phyloP scores from a whole-genome alignment of 371 early-diverging fungal genomes.

The Paraphysoderma sedebokerense region DNA sequence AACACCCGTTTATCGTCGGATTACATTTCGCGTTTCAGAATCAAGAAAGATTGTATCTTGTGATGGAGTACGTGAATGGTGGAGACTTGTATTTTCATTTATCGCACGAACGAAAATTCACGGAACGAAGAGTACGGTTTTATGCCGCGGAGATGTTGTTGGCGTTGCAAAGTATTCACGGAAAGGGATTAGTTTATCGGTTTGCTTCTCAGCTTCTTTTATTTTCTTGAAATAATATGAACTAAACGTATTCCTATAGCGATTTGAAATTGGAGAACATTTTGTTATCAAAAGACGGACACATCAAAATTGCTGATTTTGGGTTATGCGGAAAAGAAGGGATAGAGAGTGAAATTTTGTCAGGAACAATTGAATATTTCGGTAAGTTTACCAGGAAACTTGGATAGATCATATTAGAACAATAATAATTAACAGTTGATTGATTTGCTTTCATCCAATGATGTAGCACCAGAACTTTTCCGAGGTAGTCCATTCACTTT shows the following conservation, averaged over 20 bases:
- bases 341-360: constrained; percentile 9
- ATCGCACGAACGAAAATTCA: constrained; percentile 16
- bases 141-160: constrained; percentile 33
- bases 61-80: constrained; percentile 45
- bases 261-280: constrained; percentile 46
- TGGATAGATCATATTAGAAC: too few relatives aligned
- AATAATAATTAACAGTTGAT: neutral
- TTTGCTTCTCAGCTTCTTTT: constrained; percentile 1
- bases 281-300: constrained; percentile 24
- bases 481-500: constrained; percentile 19
- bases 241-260: constrained; percentile 10
- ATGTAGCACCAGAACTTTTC: constrained; percentile 37
- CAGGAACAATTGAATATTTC: constrained; percentile 36
- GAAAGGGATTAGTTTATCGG: constrained; percentile 27
- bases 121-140: constrained; percentile 19
- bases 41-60: constrained; percentile 22
- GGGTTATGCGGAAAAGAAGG: constrained; percentile 20
- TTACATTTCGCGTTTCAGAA: constrained; percentile 25
- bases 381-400: constrained; percentile 5
- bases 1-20: constrained; percentile 26
- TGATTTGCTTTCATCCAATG: neutral
- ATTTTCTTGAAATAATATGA: constrained; percentile 8
- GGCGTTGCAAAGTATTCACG: constrained; percentile 29
- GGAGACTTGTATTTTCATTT: constrained; percentile 45
- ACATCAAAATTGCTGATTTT: constrained; percentile 41